Evolutionary conservation across 768 basidiomycete species (phyloP).

Genomic region (Pholiota conissans): DNA sequence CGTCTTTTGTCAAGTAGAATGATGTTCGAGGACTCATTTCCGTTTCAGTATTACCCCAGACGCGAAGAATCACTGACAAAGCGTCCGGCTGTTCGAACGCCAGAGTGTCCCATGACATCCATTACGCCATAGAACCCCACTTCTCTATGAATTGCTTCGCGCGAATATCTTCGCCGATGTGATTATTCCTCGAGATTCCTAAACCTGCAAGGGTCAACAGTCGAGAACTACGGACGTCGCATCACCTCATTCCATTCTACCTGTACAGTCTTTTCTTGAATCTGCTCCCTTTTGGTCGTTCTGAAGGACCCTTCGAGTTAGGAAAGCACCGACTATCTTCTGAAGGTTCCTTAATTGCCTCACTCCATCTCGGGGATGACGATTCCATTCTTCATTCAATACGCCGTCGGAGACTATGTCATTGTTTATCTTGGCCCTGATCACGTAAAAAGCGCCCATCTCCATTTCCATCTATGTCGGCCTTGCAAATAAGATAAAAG

Average conservation of each 20-base stretch:
- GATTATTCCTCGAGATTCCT: not conserved
- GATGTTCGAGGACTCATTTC: no score
- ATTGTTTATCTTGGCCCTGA: not conserved
- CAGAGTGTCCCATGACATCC: not conserved
- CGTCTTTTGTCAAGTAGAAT: no score
- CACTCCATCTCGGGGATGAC: not conserved
- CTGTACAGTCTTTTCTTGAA: not conserved
- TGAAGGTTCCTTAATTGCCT: not conserved
- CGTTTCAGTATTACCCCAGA: not conserved
- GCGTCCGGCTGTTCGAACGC: not conserved
- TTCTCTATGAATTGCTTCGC: not conserved
- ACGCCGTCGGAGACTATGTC: not conserved
- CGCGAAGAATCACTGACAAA: not conserved
- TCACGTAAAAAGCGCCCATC: not conserved
- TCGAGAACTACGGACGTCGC: not conserved
- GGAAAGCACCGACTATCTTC: no score
- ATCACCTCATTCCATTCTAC: not conserved
- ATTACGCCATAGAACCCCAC: not conserved
- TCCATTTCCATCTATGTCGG: not conserved
- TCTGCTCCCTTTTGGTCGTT: no score
- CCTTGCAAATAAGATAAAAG: not conserved
- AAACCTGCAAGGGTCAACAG: not conserved
- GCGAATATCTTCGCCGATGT: not conserved
- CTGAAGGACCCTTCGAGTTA: no score
- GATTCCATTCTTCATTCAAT: not conserved